Evolutionary conservation across 495 filamentous ascomycete genomes (phyloP), one percentile per base, ranked within the genome.

Genomic region (Margaritispora aquatica): DNA sequence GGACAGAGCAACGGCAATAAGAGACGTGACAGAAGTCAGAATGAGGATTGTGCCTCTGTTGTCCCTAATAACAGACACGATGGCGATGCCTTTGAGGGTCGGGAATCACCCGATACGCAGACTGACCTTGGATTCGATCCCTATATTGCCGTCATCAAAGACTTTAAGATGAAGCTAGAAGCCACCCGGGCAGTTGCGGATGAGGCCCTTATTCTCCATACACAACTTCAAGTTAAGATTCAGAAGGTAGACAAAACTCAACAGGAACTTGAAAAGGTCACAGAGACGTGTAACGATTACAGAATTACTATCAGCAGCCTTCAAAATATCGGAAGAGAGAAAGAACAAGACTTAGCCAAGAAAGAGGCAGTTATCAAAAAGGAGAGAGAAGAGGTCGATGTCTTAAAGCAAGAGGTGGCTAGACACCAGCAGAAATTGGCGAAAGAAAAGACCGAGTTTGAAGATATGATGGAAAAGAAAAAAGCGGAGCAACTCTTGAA

Each of bases 181-280:
- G 46, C 47, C 24, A 41, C 46, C 17, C 46, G 41, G 56, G 51
- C 7, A 44, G 47, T 27, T 36, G 24, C 29, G 24, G 29, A 51
- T 51, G 34, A 34, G 51, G 56, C 26, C 10, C 56, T 34, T 24
- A 23, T 38, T 22, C 52, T 59, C 56, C 52, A 51, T 41, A 23
- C 1, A 4, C 2, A 59, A 22, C 56, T 51, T 36, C 46, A 59
- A 41, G 1, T 9, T 51, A 13, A 59, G 31, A 51, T 59, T 51
- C 23, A 59, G 20, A 41, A 59, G 26, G 56, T 41, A 36, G 48
- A 34, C 36, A 34, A 23, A 15, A 59, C 56, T 34, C 46, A 29
- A n/a, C 24, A 59, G 26, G 13, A 26, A 59, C 56, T 59, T 51
- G 24, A 52, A 1, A n/a, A 59, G 47, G 51, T 51, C 26, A 59